Percentiles rank a stretch among this genome's conserved stretches.
Conservation (phyloP, 805 yeast species). For the Pichia insulana region DNA sequence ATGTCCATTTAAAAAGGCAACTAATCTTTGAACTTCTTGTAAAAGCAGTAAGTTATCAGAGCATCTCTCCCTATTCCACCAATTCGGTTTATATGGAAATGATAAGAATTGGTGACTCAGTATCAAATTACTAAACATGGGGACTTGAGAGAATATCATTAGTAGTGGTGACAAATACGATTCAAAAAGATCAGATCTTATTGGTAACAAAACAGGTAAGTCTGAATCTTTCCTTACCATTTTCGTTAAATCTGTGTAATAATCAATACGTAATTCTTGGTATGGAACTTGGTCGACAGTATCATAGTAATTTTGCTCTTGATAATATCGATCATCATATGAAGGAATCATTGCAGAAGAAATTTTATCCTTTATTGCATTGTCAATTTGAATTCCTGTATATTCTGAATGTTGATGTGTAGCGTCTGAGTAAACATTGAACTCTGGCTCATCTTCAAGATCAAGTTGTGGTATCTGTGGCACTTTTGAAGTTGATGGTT, state of each 20-base stretch:
- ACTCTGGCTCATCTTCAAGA: not conserved
- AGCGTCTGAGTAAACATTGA: not conserved
- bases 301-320: conserved; percentile 7
- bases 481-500: not conserved
- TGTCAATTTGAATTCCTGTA: conserved; percentile 14
- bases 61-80: conserved; percentile 32
- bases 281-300: not conserved
- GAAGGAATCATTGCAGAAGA: conserved; percentile 15
- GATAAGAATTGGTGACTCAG: conserved; percentile 25
- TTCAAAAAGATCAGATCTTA: conserved; percentile 26
- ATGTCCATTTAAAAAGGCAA: conserved; percentile 29
- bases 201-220: conserved; percentile 31
- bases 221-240: conserved; percentile 15
- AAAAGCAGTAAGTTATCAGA: conserved; percentile 21
- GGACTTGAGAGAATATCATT: conserved; percentile 31
- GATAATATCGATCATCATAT: conserved; percentile 12
- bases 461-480: not conserved
- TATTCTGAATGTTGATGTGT: not conserved
- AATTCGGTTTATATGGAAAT: conserved; percentile 30
- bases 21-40: conserved; percentile 31
- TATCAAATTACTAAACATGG: conserved; percentile 26
- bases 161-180: conserved; percentile 35
- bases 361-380: conserved; percentile 18
- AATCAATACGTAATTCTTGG: conserved; percentile 9
- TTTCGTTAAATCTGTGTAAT: conserved; percentile 27